phyloP scores from a whole-genome alignment of 352 stramenopile genomes.

The Phytophthora ohioensis region DNA sequence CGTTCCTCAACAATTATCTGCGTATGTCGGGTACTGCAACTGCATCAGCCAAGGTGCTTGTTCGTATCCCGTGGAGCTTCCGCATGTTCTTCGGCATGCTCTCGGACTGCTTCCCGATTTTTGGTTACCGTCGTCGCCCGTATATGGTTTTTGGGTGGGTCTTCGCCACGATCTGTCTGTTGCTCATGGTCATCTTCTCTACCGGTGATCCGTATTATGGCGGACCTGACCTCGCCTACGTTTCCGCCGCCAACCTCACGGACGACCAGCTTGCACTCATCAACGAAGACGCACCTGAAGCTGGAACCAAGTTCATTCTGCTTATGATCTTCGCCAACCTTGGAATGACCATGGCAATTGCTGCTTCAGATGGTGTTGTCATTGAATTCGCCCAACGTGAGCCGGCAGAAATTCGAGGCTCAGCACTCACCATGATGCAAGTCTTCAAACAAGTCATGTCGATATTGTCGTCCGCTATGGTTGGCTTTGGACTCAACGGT shows the following conservation, averaged over 20 bases:
- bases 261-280: slow-evolving; percentile 46
- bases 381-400: slow-evolving; percentile 70
- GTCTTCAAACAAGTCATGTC: slow-evolving; percentile 48
- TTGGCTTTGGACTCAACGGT: slow-evolving; percentile 63
- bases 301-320: slow-evolving; percentile 58
- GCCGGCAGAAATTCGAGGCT: slow-evolving; percentile 49
- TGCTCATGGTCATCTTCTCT: slow-evolving; percentile 44
- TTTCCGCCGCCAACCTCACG: slow-evolving; percentile 38
- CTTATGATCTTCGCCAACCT: slow-evolving; percentile 68
- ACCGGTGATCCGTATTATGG: slow-evolving; percentile 48
- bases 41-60: slow-evolving; percentile 49
- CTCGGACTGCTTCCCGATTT: slow-evolving; percentile 83
- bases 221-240: slow-evolving; percentile 37
- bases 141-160: slow-evolving; percentile 82
- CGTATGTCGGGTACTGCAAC: slow-evolving; percentile 49
- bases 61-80: slow-evolving; percentile 66
- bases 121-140: slow-evolving; percentile 71
- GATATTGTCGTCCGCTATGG: slow-evolving; percentile 58
- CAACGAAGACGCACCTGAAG: slow-evolving; percentile 50
- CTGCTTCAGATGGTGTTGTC: slow-evolving; percentile 53
- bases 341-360: slow-evolving; percentile 55
- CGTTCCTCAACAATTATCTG: slow-evolving; percentile 50
- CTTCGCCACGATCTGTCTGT: slow-evolving; percentile 41
- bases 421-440: slow-evolving; percentile 55
- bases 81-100: slow-evolving; percentile 86